These are phyloP conservation scores for Phytophthora gonapodyides DNA, from an alignment of 352 stramenopile genomes.

Conservation along the genomic window DNA sequence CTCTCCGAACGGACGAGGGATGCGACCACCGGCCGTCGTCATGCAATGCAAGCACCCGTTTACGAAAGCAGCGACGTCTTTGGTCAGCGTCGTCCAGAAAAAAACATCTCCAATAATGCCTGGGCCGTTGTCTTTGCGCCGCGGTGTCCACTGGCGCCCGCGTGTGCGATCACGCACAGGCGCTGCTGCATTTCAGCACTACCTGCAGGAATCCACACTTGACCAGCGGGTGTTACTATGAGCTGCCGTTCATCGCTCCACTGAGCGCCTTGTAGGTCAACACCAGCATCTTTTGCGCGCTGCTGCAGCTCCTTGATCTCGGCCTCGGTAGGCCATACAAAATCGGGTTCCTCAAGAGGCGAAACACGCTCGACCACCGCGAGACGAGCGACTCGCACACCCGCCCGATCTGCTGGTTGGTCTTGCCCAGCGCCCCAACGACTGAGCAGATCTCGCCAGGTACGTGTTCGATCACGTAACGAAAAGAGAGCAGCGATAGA, in stretches of 20 bases:
- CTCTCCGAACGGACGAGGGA: slow-evolving; percentile 16
- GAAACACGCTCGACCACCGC: no score
- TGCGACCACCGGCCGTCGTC: background rate
- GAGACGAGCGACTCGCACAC: no score
- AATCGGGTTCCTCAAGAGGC: no score
- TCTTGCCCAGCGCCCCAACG: slow-evolving; percentile 3
- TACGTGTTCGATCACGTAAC: slow-evolving; percentile 28
- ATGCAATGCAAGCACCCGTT: slow-evolving; percentile 24
- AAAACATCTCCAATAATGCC: slow-evolving; percentile 3
- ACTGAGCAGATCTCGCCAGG: slow-evolving; percentile 8
- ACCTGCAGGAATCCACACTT: no score
- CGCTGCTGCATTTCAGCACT: no score
- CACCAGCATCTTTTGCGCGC: no score
- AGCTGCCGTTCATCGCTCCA: no score
- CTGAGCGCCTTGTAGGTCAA: no score
- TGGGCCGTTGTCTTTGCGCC: background rate
- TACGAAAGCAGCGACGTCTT: slow-evolving; percentile 19
- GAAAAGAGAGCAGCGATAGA: slow-evolving; percentile 8
- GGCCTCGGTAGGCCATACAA: no score
- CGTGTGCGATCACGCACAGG: slow-evolving; percentile 32
- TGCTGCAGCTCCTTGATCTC: no score
- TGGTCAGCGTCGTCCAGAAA: background rate
- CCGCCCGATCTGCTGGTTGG: no score
- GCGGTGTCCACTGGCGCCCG: slow-evolving; percentile 26
- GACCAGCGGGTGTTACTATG: no score